Evolutionary conservation across 345 rosid species (phyloP).

Genomic region (Clarkia xantiana): DNA sequence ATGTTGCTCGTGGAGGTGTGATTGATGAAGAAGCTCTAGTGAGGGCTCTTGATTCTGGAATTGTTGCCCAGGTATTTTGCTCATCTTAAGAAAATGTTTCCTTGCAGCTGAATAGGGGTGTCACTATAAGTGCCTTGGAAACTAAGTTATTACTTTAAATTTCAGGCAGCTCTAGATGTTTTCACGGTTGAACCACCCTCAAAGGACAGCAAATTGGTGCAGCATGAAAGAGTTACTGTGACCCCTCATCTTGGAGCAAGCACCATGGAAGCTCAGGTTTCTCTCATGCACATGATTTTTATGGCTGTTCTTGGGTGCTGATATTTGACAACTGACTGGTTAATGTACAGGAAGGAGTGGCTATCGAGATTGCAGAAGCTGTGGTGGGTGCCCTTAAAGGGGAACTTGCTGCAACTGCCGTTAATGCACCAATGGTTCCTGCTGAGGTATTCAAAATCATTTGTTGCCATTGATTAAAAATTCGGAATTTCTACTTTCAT

Average conservation of each 20-base stretch:
- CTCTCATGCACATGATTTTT: constrained; percentile 4
- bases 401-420: constrained; percentile 87
- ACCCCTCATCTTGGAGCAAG: constrained; percentile 95
- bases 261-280: constrained; percentile 80
- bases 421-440: constrained; percentile 92
- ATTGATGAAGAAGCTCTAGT: constrained; percentile 84
- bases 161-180: constrained; percentile 72
- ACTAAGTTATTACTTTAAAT: background rate
- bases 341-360: constrained; percentile 60
- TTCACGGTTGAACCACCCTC: constrained; percentile 69
- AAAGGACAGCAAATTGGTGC: constrained; percentile 57
- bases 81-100: background rate
- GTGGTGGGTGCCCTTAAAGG: constrained; percentile 83
- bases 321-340: background rate
- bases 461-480: background rate
- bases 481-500: no score
- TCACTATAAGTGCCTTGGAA: background rate
- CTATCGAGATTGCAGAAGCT: constrained; percentile 86
- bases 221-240: constrained; percentile 64
- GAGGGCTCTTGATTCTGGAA: constrained; percentile 68
- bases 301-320: no score
- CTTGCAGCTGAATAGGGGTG: background rate
- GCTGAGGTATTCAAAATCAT: constrained; percentile 41
- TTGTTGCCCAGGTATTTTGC: constrained; percentile 51
- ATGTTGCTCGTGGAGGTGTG: constrained; percentile 91